phyloP scores from a whole-genome alignment of 352 stramenopile genomes.

The Albugo laibachii region DNA sequence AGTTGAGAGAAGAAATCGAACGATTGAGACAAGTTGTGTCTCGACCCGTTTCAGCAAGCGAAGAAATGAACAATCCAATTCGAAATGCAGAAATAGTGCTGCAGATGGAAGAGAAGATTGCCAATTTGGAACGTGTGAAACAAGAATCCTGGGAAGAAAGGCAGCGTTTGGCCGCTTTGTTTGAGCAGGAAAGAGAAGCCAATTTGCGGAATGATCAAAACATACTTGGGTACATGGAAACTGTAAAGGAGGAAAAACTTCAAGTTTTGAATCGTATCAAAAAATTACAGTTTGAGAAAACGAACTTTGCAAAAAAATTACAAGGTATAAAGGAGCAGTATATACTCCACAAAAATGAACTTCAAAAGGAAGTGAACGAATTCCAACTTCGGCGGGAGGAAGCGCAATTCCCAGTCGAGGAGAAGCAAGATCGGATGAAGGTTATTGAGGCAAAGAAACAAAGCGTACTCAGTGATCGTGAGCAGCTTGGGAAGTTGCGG shows the following conservation, averaged over 20 bases:
- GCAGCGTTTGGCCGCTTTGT: constrained; percentile 54
- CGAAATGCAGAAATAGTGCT: constrained; percentile 19
- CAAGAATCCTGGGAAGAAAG: constrained; percentile 83
- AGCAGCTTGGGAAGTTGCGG: constrained; percentile 30
- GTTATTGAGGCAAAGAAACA: constrained; percentile 35
- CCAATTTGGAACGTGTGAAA: constrained; percentile 72
- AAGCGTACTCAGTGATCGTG: constrained; percentile 34
- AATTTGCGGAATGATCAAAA: constrained; percentile 65
- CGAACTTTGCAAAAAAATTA: constrained; percentile 50
- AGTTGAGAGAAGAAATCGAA: constrained; percentile 85
- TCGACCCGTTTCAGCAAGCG: constrained; percentile 17
- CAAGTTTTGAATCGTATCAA: constrained; percentile 82
- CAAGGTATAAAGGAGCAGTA: constrained; percentile 60
- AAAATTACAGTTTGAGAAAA: constrained; percentile 57
- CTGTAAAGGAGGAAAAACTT: constrained; percentile 82
- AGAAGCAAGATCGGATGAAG: constrained; percentile 40
- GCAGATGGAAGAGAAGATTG: constrained; percentile 77
- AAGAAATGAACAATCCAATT: constrained; percentile 1
- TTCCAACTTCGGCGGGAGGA: constrained; percentile 41
- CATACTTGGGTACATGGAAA: constrained; percentile 78
- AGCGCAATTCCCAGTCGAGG: constrained; percentile 12
- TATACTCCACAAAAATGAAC: constrained; percentile 32
- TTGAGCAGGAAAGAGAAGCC: constrained; percentile 76
- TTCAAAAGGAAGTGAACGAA: constrained; percentile 49
- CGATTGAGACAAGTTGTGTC: constrained; percentile 68